phyloP scores from a whole-genome alignment of 2,329 filamentous ascomycete species.

The Chaetomium sp. region DNA sequence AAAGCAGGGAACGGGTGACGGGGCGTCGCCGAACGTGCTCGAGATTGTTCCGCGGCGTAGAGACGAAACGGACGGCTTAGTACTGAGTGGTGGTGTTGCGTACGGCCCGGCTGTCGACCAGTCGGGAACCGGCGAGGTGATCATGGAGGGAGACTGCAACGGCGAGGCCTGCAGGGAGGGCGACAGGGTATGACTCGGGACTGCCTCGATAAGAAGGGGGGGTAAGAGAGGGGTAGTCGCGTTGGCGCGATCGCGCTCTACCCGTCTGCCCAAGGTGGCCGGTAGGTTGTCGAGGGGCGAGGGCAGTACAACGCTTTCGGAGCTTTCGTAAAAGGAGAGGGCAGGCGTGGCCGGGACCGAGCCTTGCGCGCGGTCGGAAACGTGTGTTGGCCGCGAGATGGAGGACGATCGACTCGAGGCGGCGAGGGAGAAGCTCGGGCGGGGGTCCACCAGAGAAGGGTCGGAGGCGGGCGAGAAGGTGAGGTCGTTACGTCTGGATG shows the following conservation, averaged over 20 bases:
- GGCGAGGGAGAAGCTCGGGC: conserved; percentile 63
- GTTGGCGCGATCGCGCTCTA: conserved; percentile 60
- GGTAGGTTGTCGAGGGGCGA: conserved; percentile 56
- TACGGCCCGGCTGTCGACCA: conserved; percentile 44
- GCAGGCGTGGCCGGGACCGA: conserved; percentile 64
- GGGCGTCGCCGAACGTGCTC: conserved; percentile 46
- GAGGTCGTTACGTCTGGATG: conserved; percentile 50
- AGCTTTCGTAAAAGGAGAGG: conserved; percentile 63
- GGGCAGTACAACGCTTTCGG: conserved; percentile 55
- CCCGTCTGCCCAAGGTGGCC: conserved; percentile 53
- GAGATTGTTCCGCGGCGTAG: conserved; percentile 60
- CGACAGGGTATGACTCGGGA: conserved; percentile 44
- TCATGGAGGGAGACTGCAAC: conserved; percentile 81
- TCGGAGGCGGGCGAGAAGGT: conserved; percentile 72
- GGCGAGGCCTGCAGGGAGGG: conserved; percentile 70
- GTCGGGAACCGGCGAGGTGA: conserved; percentile 44
- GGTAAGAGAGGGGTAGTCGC: conserved; percentile 84
- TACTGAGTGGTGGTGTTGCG: conserved; percentile 73
- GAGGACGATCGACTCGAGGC: conserved; percentile 79
- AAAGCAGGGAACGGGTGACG: conserved; percentile 63
- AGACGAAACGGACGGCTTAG: conserved; percentile 75
- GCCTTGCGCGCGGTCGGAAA: conserved; percentile 51
- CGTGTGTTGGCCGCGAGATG: conserved; percentile 62
- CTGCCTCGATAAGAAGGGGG: conserved; percentile 68
- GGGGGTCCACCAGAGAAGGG: conserved; percentile 72